phyloP scores from a whole-genome alignment of 2,329 filamentous ascomycete genomes.

The Helotiales sp. region DNA sequence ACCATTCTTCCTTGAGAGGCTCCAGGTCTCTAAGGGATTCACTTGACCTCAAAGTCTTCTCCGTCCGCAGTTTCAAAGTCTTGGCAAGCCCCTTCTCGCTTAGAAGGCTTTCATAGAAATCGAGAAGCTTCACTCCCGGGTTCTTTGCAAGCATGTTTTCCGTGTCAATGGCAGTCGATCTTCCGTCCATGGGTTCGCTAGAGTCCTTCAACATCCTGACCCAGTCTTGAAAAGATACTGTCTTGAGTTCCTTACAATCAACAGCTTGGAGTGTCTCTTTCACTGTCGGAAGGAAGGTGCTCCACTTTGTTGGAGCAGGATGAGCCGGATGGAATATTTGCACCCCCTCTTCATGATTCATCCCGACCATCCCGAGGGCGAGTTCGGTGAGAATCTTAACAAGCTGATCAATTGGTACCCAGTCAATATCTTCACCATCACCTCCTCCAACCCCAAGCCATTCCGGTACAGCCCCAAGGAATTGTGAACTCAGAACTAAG shows the following conservation, averaged over 20 bases:
- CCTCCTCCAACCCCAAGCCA: conserved; percentile 11
- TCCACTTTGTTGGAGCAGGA: not conserved
- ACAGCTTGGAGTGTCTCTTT: not conserved
- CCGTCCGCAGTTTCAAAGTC: not conserved
- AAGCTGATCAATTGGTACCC: conserved; percentile 51
- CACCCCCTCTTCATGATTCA: not conserved
- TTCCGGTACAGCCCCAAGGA: conserved; percentile 18
- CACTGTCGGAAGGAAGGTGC: not conserved
- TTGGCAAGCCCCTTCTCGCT: not conserved
- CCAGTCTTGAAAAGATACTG: not conserved
- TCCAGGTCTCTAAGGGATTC: not conserved
- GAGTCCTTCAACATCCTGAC: not conserved
- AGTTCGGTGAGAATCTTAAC: conserved; percentile 46
- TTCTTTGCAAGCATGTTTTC: not conserved
- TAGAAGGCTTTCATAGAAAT: conserved; percentile 20
- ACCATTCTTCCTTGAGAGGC: not conserved
- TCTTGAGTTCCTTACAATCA: not conserved
- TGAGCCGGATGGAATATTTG: conserved; percentile 1
- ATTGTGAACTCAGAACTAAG: conserved; percentile 16
- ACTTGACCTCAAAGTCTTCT: not conserved
- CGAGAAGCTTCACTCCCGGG: conserved; percentile 16
- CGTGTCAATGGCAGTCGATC: not conserved
- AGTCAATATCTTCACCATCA: conserved; percentile 46
- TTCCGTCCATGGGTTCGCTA: not conserved
- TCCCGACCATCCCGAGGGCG: not conserved